Conservation (phyloP, 2,329 filamentous ascomycete species). For the Pseudogymnoascus sp. region DNA sequence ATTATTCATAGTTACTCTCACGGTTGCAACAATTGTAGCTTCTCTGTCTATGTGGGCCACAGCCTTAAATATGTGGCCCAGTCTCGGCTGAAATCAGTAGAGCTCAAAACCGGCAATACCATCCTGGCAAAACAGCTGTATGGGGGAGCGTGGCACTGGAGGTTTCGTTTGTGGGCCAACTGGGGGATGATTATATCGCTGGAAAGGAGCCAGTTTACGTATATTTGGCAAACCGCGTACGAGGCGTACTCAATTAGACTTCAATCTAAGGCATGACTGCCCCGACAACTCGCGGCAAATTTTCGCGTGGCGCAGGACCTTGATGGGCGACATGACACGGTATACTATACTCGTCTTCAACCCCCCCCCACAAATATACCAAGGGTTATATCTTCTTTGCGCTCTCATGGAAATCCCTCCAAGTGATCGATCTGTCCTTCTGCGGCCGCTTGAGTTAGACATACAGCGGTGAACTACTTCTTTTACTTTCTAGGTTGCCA, state of each 20-base stretch:
- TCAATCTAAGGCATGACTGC: slow-evolving; percentile 29
- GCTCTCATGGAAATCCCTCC: slow-evolving; percentile 30
- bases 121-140: slow-evolving; percentile 27
- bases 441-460: slow-evolving; percentile 19
- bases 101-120: slow-evolving; percentile 26
- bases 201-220: slow-evolving; percentile 29
- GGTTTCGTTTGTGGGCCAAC: slow-evolving; percentile 24
- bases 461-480: slow-evolving; percentile 27
- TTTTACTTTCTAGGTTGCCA: slow-evolving; percentile 29
- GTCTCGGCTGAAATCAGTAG: slow-evolving; percentile 31
- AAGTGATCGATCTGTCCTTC: slow-evolving; percentile 24
- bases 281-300: slow-evolving; percentile 29
- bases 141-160: slow-evolving; percentile 25
- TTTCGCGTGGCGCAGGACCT: slow-evolving; percentile 28
- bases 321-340: slow-evolving; percentile 29
- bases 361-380: not conserved
- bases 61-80: slow-evolving; percentile 30
- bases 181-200: slow-evolving; percentile 19
- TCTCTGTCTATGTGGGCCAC: slow-evolving; percentile 32
- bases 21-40: slow-evolving; percentile 23
- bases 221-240: slow-evolving; percentile 31
- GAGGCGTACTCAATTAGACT: slow-evolving; percentile 32
- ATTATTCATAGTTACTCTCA: not conserved
- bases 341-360: not conserved
- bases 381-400: slow-evolving; percentile 31